Percentiles rank a stretch among this genome's conserved stretches.
Conservation (phyloP, 2,329 filamentous ascomycete species). For the Phialocephala subalpina region DNA sequence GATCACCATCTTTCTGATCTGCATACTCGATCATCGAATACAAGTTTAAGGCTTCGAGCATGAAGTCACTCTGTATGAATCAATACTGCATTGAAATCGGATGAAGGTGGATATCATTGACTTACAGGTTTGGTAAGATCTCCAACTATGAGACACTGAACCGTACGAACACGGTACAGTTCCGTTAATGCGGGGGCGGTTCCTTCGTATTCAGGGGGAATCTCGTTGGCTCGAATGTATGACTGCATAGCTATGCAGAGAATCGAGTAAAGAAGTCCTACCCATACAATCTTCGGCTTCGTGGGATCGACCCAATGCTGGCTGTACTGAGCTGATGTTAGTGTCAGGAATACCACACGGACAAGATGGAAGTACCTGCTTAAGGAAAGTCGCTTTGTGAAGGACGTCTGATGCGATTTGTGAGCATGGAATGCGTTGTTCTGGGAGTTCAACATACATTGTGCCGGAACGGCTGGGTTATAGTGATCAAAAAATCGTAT, state of each 20-base stretch:
- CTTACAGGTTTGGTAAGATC: conserved; percentile 56
- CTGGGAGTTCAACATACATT: conserved; percentile 16
- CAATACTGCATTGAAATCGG: background rate
- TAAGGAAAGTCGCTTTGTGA: conserved; percentile 59
- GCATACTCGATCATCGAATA: conserved; percentile 53
- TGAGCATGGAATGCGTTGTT: background rate
- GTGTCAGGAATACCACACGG: background rate
- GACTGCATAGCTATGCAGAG: conserved; percentile 45
- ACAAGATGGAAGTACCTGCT: conserved; percentile 43
- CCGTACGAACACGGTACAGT: conserved; percentile 57
- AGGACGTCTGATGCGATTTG: conserved; percentile 52
- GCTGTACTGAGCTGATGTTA: conserved; percentile 46
- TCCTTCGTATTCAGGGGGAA: conserved; percentile 56
- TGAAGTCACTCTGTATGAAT: conserved; percentile 42
- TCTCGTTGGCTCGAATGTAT: conserved; percentile 53
- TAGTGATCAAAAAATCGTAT: conserved; percentile 61
- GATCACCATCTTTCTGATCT: conserved; percentile 58
- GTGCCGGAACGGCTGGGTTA: conserved; percentile 58
- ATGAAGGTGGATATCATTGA: background rate
- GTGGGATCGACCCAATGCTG: conserved; percentile 55
- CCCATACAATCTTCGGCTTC: conserved; percentile 54
- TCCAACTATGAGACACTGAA: conserved; percentile 58
- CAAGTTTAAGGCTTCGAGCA: conserved; percentile 58
- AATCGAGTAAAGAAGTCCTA: conserved; percentile 54
- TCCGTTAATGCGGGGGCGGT: conserved; percentile 55